Base-by-base conservation (phyloP, 1,284 basidiomycete genomes). In the Irpex rosettiformis region DNA sequence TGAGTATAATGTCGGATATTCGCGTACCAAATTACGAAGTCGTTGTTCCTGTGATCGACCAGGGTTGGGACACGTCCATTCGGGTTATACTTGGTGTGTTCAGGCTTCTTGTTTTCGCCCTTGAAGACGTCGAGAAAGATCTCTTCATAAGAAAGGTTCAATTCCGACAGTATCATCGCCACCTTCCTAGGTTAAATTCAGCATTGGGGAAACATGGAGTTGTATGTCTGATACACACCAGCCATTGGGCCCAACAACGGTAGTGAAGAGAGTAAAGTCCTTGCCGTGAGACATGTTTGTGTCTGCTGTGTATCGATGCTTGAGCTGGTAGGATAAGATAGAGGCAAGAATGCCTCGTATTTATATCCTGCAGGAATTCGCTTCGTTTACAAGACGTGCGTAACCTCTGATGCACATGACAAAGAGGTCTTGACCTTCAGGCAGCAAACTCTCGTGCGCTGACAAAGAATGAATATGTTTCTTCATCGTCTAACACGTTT, bases 61-160 rank as follows among this genome's bases (percentile, higher is more conserved):
- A 73, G 58, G 13, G 65, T 61, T 4, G 71, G 69, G 24, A 72
- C 66, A 4, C 69, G 64, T 0, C 67, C 66, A 48, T 72, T 72
- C 10, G 65, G 67, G 58, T 66, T 67, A 27, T 64, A 47, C 64
- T 65, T 62, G 27, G 61, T 27, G 58, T 62, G 66, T 42, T 52
- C 58, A 1, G 58, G 53, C 0, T 30, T 24, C 58, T 70, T 71
- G 49, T 68, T 67, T 59, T 70, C 67, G 10, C 56, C 48, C 28
- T 62, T 62, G 30, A 27, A 54, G 29, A 67, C 64, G 56, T 65
- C 61, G 40, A 68, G 59, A 58, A 58, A 67, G 30, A 65, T 64
- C 25, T 65, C 62, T 52, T 70, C 66, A 60, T 66, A 69, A 3
- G 61, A 54, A 5, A 69, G 56, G 16, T 65, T 66, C 37, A 69